Evolutionary conservation across 345 rosid species (phyloP), one percentile per base, ranked within the genome.

Genomic region (Turritis glabra): DNA sequence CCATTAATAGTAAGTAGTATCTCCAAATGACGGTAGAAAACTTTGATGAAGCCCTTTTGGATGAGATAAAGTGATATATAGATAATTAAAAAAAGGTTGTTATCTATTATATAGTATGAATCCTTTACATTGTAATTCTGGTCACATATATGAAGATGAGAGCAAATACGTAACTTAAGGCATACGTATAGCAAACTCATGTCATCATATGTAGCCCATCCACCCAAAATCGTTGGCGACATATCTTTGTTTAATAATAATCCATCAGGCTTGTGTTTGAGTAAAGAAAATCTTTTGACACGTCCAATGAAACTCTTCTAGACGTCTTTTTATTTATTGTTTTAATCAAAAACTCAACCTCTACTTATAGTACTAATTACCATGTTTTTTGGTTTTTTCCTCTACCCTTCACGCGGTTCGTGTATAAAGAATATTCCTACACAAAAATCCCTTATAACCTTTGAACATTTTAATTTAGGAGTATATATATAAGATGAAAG

Each of bases 271-370:
- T 77, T 71, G 80, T 71, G 52, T 77, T 77, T 71, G 77, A 71
- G 80, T 77, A 77, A 77, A 77, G 80, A 56, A 77, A 77, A 58
- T 56, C 62, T 60, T 57, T 71, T 38, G 76, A 48, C 76, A 64
- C 67, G 80, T 75, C 87, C 86, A 77, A 38, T 86, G 90, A 84
- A 84, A 80, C 56, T 74, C 71, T 72, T 55, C 65, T 59, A 82
- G 56, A 84, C 74, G 84, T 72, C 64, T 22, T 50, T n/a, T 56
- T 32, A 12, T 33, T 47, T 37, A 2, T 37, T 12, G 41, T 70
- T 57, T 51, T 48, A 77, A 79, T 81, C 77, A 53, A 70, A 72
- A 66, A 55, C 69, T 14, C 85, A 46, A 77, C 62, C 78, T 63
- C 75, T 69, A 83, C 15, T 51, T 54, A 47, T 41, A 60, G 9